These are phyloP conservation scores for Elasticomyces elasticus DNA, from an alignment of 495 filamentous ascomycete species.

Conservation along the genomic window DNA sequence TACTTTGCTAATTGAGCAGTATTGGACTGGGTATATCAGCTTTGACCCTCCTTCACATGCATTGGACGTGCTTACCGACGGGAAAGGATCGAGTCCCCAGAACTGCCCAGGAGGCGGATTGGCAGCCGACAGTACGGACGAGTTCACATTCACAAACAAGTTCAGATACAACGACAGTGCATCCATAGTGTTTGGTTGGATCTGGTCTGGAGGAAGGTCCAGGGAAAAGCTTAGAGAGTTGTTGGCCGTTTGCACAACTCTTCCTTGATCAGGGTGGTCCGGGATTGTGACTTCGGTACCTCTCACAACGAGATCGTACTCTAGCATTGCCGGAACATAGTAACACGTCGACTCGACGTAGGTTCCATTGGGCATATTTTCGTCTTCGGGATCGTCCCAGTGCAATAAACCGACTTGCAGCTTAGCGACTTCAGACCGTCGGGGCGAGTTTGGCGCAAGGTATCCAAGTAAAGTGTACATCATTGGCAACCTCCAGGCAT, in stretches of 20 bases:
- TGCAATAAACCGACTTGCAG: not conserved
- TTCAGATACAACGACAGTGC: not conserved
- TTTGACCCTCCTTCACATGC: too few species aligned
- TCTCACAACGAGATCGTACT: not conserved
- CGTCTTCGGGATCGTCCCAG: not conserved
- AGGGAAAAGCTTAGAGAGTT: not conserved
- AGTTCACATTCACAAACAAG: not conserved
- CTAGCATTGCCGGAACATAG: not conserved
- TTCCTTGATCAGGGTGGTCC: not conserved
- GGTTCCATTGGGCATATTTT: not conserved
- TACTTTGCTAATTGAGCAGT: too few species aligned
- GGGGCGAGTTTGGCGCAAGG: not conserved
- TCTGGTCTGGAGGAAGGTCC: not conserved
- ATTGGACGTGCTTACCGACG: too few species aligned
- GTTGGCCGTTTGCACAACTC: not conserved
- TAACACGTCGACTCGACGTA: not conserved
- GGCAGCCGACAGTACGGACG: not conserved
- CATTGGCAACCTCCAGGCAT: not conserved
- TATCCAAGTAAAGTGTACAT: not conserved
- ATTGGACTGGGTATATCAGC: too few species aligned
- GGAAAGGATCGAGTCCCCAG: not conserved
- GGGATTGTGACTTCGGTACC: not conserved
- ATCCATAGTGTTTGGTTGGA: not conserved
- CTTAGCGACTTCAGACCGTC: not conserved
- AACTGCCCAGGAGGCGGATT: not conserved